Percentiles rank a stretch among this genome's conserved stretches.
Conservation (phyloP, 2,329 filamentous ascomycete species). For the Trichophaea hybrida region DNA sequence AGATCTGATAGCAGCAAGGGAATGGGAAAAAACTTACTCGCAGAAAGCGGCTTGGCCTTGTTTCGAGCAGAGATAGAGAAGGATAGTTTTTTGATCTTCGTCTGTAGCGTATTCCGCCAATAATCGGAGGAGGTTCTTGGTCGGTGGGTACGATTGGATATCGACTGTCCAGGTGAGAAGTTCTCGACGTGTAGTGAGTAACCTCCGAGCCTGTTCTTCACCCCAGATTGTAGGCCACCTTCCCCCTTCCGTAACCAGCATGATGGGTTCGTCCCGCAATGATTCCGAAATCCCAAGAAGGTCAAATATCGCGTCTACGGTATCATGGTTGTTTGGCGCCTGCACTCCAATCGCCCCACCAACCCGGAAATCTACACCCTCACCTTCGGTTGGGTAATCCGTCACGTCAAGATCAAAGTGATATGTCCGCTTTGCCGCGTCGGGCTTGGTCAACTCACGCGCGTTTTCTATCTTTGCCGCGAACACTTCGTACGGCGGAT, state of each 20-base stretch:
- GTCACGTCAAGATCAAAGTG: conserved; percentile 96
- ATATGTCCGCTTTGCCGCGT: conserved; percentile 91
- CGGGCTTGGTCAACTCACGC: conserved; percentile 71
- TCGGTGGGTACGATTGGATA: conserved; percentile 81
- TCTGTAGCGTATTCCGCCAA: conserved; percentile 73
- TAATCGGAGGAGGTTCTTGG: conserved; percentile 70
- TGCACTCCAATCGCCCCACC: conserved; percentile 89
- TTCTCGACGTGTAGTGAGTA: conserved; percentile 81
- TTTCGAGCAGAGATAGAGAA: conserved; percentile 70
- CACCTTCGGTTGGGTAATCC: conserved; percentile 71
- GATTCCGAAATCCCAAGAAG: conserved; percentile 66
- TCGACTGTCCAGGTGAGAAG: conserved; percentile 94
- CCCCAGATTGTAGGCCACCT: conserved; percentile 98
- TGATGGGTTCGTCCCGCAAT: conserved; percentile 68
- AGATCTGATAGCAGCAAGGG: not conserved
- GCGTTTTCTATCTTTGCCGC: conserved; percentile 74
- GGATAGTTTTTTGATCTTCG: conserved; percentile 72
- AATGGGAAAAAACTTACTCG: conserved; percentile 39
- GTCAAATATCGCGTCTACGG: conserved; percentile 75
- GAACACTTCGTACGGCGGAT: conserved; percentile 83
- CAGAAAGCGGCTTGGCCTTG: conserved; percentile 90
- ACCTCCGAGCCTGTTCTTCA: conserved; percentile 65
- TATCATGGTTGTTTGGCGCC: conserved; percentile 62
- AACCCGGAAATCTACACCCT: conserved; percentile 81
- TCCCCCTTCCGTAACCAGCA: conserved; percentile 63